Conservation (phyloP, 2,329 filamentous ascomycete genomes). For the Aspergillus candidus region DNA sequence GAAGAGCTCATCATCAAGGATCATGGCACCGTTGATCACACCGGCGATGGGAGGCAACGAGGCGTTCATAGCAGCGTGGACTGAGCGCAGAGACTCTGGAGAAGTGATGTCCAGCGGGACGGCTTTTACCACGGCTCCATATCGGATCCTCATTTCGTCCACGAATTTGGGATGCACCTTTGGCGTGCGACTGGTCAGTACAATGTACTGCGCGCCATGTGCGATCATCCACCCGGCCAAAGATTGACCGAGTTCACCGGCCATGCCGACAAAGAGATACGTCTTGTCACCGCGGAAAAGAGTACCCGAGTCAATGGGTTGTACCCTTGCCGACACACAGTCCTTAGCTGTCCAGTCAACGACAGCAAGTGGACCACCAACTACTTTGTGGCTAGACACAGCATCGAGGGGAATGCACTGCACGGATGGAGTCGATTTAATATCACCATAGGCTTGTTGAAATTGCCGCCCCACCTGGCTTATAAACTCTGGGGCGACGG, state of each 20-base stretch:
- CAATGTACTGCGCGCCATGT: constrained; percentile 18
- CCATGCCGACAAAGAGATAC: constrained; percentile 22
- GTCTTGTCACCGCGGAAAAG: constrained; percentile 13
- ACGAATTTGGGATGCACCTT: constrained; percentile 11
- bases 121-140: not conserved
- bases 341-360: too few species aligned
- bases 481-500: too few species aligned
- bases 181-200: constrained; percentile 21
- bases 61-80: constrained; percentile 14
- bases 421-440: too few species aligned
- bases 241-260: constrained; percentile 21
- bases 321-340: too few species aligned
- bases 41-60: constrained; percentile 12
- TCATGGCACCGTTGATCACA: constrained; percentile 21
- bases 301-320: not conserved
- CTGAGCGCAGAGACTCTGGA: constrained; percentile 8
- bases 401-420: too few species aligned
- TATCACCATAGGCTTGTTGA: too few species aligned
- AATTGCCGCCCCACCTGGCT: too few species aligned
- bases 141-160: not conserved
- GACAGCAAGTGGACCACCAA: too few species aligned
- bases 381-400: too few species aligned
- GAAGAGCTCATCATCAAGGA: constrained; percentile 17
- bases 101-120: constrained; percentile 6
- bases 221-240: constrained; percentile 22